Evolutionary conservation across 2,329 filamentous ascomycete species (phyloP), one percentile per base, ranked within the genome.

Genomic region (Berkeleyomyces rouxiae): DNA sequence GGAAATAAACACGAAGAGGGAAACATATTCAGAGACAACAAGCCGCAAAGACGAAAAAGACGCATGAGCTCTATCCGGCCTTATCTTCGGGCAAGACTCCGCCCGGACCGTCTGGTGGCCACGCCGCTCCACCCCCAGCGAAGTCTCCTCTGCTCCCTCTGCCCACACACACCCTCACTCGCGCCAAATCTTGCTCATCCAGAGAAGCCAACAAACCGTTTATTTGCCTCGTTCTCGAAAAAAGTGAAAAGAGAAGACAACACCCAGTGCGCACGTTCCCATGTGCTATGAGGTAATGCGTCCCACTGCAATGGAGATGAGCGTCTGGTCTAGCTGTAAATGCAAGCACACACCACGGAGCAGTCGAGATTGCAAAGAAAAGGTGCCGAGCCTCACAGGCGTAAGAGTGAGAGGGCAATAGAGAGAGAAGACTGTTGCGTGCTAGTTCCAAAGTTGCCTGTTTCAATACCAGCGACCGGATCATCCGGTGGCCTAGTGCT

Each of bases 61-160:
- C 49, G 49, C 49, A 53, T 53, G 49, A 53, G 49, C 49, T 33
- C 49, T 53, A 53, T 53, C 49, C 49, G 49, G 49, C 49, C 49
- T 53, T 53, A 53, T 53, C 49, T 33, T 53, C 49, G 49, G 49
- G 33, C 49, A 53, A 53, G 23, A 13, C 49, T 13, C 33, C 4
- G 49, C 49, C 23, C 49, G 23, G 49, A 11, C 49, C 49, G n/a
- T 33, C 9, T 10, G n/a, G 49, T n/a, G 49, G 49, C 33, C 49
- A 53, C 3, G 49, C 6, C 33, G 13, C 13, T 11, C 33, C 23
- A 53, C n/a, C 9, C 49, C 23, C 23, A 23, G 23, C 23, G 23
- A 23, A 23, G 23, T 23, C 49, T 53, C 31, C 23, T 13, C 31
- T 10, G 7, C 11, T 23, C 9, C 11, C 10, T 33, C 49, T 33